Base-by-base conservation (phyloP, 768 basidiomycete species). In the Harrya chromipes region DNA sequence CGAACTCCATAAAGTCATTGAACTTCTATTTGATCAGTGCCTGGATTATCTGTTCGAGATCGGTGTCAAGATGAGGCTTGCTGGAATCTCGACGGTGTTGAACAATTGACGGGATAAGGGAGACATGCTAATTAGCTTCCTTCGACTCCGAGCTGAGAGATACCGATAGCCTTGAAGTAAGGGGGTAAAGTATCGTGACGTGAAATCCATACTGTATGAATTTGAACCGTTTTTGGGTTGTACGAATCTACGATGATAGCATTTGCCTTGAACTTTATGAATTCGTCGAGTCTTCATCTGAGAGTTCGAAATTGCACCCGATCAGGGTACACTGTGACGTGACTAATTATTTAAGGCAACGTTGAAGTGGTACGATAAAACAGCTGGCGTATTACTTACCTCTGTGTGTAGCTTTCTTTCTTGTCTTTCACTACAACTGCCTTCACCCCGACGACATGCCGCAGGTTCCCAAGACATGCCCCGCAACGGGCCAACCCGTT, bases 31-130 rank as follows among this genome's bases (percentile, higher is more conserved):
- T 36, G 1, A 52, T 14, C 57, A 89, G 84, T 94, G 92, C 65
- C 77, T 94, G 26, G 92, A 94, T 64, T 94, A 94, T 68, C 75
- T 94, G 16, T 91, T 94, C 57, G 92, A 94, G 64, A 83, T 94
- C 43, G 85, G 80, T 11, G 88, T 91, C 46, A 88, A 86, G 70
- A 88, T 89, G 87, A 85, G 80, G 61, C 67, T 80, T 34, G 82
- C 82, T 0, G 81, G 81, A 2, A 57, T 86, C 9, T 75, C 75
- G 6, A 81, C 82, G 1, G 72, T 74, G n/a, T 45, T 70, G 39
- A 64, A 62, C 20, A 47, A 51, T 29, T 56, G 43, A 67, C 2
- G 19, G 20, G 6, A 26, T 5, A 17, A 33, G 20, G 19, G 34
- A 24, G 17, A 26, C 19, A 29, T 17, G 20, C 17, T 14, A 19